Base-by-base conservation (phyloP, 2,329 filamentous ascomycete species). In the Ambrosiella beaveri region DNA sequence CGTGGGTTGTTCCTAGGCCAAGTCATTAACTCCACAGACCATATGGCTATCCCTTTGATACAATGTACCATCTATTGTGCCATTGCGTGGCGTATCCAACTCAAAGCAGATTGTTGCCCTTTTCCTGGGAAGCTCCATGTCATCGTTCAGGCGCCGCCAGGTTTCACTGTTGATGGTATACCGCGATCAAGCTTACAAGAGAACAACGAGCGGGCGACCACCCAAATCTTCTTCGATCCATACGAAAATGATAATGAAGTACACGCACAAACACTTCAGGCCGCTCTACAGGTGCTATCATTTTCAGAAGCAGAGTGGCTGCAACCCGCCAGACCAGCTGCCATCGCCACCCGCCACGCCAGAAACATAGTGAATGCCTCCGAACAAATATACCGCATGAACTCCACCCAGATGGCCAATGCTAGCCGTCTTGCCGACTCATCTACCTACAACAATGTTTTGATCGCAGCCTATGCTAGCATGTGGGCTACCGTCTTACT, bases 51-150 rank as follows among this genome's bases (percentile, higher is more conserved):
- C 7, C 93, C 91, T 1, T 76, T 96, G 55, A 85, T 96, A 61
- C 93, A 88, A 1, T 85, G 85, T 58, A 85, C 84, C 61, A 95
- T 97, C 62, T 98, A 85, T 70, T 93, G 86, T 65, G 83, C 82
- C 59, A 69, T 97, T 13, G 90, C 88, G 0, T 76, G 79, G 57
- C 78, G 85, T 41, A 67, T 96, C 11, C 86, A 85, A 1, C 69
- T 98, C 52, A 77, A 84, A 63, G 88, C 90, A 0, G 80, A 81
- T 39, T 88, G 86, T 57, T 91, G 86, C 64, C 83, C 85, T 49
- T 86, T 91, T 65, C 88, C 91, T 2, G 86, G 81, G 62, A 89
- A 96, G 66, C 87, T 95, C 12, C 85, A 95, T 66, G 86, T 82
- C 15, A 81, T 94, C 56, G 80, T 97, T 11, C 75, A 79, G 55